Percentiles rank a stretch among this genome's conserved stretches.
Conservation (phyloP, 192 early-diverging fungal genomes). For the Coemansia sp. region DNA sequence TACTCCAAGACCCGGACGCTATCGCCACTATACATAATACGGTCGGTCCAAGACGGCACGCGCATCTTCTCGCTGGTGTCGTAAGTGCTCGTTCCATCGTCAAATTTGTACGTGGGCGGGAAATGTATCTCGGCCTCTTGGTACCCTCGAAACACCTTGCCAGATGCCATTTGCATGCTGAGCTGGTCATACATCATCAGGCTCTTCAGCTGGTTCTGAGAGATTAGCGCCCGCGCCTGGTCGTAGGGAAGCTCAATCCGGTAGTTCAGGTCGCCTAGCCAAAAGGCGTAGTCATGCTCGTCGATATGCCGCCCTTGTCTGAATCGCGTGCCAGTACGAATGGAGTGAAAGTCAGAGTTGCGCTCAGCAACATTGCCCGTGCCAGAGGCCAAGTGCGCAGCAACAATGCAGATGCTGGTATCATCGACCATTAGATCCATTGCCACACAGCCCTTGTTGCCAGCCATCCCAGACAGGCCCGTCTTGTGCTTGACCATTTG, state of each 20-base stretch:
- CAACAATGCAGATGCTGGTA: slow-evolving; percentile 85
- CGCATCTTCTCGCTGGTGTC: slow-evolving; percentile 95
- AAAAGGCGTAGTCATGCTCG: slow-evolving; percentile 79
- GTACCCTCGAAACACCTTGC: slow-evolving; percentile 73
- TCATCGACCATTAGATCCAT: slow-evolving; percentile 84
- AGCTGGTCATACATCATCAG: slow-evolving; percentile 63
- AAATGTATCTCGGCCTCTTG: slow-evolving; percentile 77
- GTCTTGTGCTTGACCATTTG: slow-evolving; percentile 89
- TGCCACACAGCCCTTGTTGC: slow-evolving; percentile 97
- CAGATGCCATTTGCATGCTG: slow-evolving; percentile 57
- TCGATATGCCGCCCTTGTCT: slow-evolving; percentile 61
- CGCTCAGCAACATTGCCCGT: slow-evolving; percentile 70
- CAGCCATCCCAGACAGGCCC: slow-evolving; percentile 91
- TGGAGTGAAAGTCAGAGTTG: slow-evolving; percentile 81
- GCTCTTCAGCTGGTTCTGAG: slow-evolving; percentile 47
- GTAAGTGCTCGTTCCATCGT: slow-evolving; percentile 75
- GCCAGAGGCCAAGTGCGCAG: slow-evolving; percentile 93
- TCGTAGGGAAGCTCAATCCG: slow-evolving; percentile 75
- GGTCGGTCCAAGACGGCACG: slow-evolving; percentile 95
- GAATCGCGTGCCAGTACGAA: slow-evolving; percentile 73
- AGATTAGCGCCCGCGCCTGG: slow-evolving; percentile 50
- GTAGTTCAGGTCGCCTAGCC: slow-evolving; percentile 96
- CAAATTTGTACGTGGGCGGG: slow-evolving; percentile 98
- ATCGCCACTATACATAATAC: slow-evolving; percentile 61
- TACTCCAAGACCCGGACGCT: slow-evolving; percentile 28